Conservation (phyloP, 2,329 filamentous ascomycete species). For the Colletotrichum australisinense region DNA sequence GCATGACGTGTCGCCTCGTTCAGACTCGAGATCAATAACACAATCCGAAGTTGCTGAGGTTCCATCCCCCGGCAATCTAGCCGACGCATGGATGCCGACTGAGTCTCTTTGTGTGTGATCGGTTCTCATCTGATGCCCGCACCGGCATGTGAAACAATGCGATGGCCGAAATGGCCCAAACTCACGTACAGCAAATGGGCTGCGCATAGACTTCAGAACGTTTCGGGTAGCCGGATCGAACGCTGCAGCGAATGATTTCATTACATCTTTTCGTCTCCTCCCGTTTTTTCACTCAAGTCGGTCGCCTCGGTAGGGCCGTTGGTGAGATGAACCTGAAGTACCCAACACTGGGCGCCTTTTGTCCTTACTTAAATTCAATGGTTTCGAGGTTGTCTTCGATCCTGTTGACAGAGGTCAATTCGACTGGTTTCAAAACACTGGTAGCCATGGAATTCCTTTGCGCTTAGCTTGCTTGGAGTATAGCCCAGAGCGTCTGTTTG, state of each 20-base stretch:
- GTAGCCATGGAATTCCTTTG: neutral
- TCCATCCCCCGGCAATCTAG: slow-evolving; percentile 20
- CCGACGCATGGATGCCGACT: slow-evolving; percentile 28
- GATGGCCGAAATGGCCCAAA: slow-evolving; percentile 19
- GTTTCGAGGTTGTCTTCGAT: neutral
- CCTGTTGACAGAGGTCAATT: neutral
- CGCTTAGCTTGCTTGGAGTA: neutral
- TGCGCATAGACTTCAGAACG: neutral
- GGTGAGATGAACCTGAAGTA: slow-evolving; percentile 26
- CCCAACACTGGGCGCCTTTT: neutral
- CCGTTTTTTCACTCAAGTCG: neutral
- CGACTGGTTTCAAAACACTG: neutral
- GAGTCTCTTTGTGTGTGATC: slow-evolving; percentile 22
- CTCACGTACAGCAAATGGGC: slow-evolving; percentile 3
- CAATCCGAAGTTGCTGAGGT: slow-evolving; percentile 23
- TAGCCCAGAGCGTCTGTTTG: neutral
- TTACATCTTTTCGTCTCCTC: neutral
- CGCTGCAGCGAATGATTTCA: slow-evolving; percentile 6
- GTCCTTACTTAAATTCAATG: neutral
- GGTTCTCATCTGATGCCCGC: slow-evolving; percentile 24
- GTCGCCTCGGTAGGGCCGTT: neutral
- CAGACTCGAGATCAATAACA: neutral
- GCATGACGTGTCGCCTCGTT: slow-evolving; percentile 29
- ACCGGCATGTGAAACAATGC: slow-evolving; percentile 27
- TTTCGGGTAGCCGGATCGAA: slow-evolving; percentile 10